Evolutionary conservation across 805 yeast genomes (phyloP).

Genomic region (Candida insectorum): DNA sequence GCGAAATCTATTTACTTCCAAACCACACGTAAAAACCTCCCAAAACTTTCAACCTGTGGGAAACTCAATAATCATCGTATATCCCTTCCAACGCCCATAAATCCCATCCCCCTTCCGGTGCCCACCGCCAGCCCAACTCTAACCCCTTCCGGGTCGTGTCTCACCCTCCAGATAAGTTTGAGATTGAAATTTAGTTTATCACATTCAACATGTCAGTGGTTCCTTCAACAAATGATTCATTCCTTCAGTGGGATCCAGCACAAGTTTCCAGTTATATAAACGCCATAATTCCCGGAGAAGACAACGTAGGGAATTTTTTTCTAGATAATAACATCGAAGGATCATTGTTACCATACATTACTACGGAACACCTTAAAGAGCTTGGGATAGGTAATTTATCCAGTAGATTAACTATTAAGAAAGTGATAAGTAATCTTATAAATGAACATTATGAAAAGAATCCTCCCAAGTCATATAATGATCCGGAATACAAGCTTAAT

Average conservation of each 20-base stretch:
- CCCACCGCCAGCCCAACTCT: too few species aligned
- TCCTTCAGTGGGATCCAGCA: slow-evolving; percentile 44
- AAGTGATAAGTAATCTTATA: slow-evolving; percentile 54
- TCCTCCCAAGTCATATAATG: slow-evolving; percentile 23
- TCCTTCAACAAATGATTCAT: slow-evolving; percentile 25
- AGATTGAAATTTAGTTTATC: background rate
- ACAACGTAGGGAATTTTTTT: slow-evolving; percentile 31
- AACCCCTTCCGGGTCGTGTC: too few species aligned
- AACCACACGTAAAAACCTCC: background rate
- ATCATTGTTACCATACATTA: slow-evolving; percentile 62
- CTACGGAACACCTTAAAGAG: slow-evolving; percentile 69
- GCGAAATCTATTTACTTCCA: slow-evolving; percentile 1
- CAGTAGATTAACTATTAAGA: slow-evolving; percentile 58
- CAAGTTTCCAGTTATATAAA: slow-evolving; percentile 38
- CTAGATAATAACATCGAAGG: slow-evolving; percentile 67
- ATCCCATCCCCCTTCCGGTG: too few species aligned
- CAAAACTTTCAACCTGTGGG: too few species aligned
- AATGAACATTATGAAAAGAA: slow-evolving; percentile 27
- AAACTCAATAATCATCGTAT: too few species aligned
- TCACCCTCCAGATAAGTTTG: background rate
- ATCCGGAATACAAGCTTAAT: slow-evolving; percentile 26
- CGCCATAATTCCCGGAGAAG: slow-evolving; percentile 20
- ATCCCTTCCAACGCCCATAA: too few species aligned
- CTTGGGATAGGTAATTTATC: slow-evolving; percentile 57
- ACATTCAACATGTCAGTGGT: slow-evolving; percentile 2